Conservation (phyloP, 2,329 filamentous ascomycete genomes). For the Pleoardoris graminearum region DNA sequence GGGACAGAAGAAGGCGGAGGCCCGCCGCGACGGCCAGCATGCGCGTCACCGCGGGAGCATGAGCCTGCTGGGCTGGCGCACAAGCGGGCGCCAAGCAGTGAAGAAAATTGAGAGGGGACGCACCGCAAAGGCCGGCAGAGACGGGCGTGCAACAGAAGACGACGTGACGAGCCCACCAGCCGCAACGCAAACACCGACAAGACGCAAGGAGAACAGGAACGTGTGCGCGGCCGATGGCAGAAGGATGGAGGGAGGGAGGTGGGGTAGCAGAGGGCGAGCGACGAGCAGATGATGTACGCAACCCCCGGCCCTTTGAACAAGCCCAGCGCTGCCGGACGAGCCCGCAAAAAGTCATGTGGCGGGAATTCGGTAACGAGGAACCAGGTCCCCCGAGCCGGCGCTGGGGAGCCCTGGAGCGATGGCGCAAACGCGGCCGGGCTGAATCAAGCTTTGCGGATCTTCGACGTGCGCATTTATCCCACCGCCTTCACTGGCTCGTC, state of each 20-base stretch:
- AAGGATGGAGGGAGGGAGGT: constrained; percentile 8
- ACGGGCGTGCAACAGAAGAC: neutral
- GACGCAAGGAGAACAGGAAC: constrained; percentile 9
- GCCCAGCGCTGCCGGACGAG: constrained; percentile 28
- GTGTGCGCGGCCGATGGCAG: constrained; percentile 3
- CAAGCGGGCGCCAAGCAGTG: constrained; percentile 10
- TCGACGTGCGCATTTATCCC: constrained; percentile 23
- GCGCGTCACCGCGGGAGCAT: constrained; percentile 2
- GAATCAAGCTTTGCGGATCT: constrained; percentile 44
- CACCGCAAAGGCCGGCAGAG: constrained; percentile 3
- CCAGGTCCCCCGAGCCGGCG: constrained; percentile 4
- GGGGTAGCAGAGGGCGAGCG: constrained; percentile 5
- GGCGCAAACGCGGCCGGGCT: constrained; percentile 23
- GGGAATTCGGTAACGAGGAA: constrained; percentile 23
- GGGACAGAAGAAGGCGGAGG: neutral
- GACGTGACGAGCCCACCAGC: neutral
- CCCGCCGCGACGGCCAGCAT: neutral
- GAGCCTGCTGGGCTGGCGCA: too few relatives aligned
- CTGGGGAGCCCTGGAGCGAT: constrained; percentile 24
- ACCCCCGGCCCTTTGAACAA: constrained; percentile 27
- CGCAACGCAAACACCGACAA: constrained; percentile 9
- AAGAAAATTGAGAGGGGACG: constrained; percentile 13
- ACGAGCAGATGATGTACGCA: constrained; percentile 10
- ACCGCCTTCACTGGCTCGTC: constrained; percentile 30
- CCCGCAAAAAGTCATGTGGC: constrained; percentile 28